Base-by-base conservation (phyloP, 345 rosid species). In the Gossypium arboreum region DNA sequence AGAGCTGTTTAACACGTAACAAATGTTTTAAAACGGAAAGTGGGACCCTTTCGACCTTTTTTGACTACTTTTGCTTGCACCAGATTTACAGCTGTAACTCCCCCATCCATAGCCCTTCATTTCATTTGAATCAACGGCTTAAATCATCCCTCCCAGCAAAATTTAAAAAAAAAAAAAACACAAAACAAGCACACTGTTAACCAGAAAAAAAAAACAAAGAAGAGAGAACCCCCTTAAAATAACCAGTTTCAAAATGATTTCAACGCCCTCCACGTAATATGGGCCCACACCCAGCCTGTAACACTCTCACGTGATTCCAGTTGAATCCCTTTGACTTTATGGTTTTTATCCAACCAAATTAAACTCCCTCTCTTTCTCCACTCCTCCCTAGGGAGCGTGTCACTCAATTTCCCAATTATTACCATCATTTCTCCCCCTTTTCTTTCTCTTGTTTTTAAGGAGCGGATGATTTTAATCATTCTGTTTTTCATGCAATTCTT, bases 291-390 rank as follows among this genome's bases (percentile, higher is more conserved):
- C 79, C 89, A 86, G 89, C 77, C 89, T 88, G 90, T 81, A 72
- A 76, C 90, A 88, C 84, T 84, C 88, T 85, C 92, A 85, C 87
- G 92, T 82, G 90, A 80, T 82, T 72, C 75, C 0, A 73, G 87
- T 73, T 79, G 80, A 83, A 82, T 78, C 56, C 55, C 70, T 79
- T 82, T 83, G 85, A 84, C 84, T 84, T 83, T 81, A 0, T 3
- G 3, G 65, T 60, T 3, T 20, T 8, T 18, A 4, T 62, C 73
- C 74, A 68, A 15, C 27, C 2, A 20, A 25, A 13, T 15, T 10
- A 12, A 20, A 20, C 55, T 39, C 67, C 68, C 63, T 13, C 57
- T 2, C 34, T 47, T 47, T 22, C 45, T 52, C 60, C 77, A 72
- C 76, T 39, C 75, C 22, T 60, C 44, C 16, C 51, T 2, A 7